Base-by-base conservation (phyloP, 192 early-diverging fungal genomes). In the Coemansia sp. region DNA sequence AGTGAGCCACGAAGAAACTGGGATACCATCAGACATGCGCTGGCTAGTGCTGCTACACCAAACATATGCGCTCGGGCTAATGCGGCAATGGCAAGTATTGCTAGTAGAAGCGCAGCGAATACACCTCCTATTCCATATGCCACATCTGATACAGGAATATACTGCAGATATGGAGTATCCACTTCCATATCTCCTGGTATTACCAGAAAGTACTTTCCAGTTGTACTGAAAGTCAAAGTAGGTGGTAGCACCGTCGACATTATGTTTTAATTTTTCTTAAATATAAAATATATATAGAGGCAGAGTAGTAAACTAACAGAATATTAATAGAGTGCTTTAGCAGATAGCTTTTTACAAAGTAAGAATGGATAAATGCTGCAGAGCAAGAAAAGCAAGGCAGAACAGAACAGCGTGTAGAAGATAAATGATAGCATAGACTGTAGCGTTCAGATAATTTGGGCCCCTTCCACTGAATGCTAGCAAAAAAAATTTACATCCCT, bases 111-210 rank as follows among this genome's bases (percentile, higher is more conserved):
- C 0, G 62, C 71, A 4, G 60, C 67, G n/a, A 73, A 74, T 12
- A 62, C 61, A 2, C 67, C 71, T 31, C 76, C 71, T 7, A 62
- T 59, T 7, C 63, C 76, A 10, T 65, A 79, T 21, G 71, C 76
- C 12, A 64, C 67, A 24, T 31, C 41, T 5, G 38, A n/a, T 47
- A 22, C 38, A 6, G 70, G 62, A 23, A 54, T 25, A 54, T 71
- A 76, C 32, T 70, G 68, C 53, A 71, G 41, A 50, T 56, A 74
- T 25, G 72, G 62, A 51, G 72, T 74, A 22, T 25, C 38, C 0
- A 54, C 47, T 62, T 64, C 65, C 0, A 24, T 16, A 51, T 58
- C 38, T 0, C 60, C 49, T 2, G 14, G 18, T 3, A 68, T 25
- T 4, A 34, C 34, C 7, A 68, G 21, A 27, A 63, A 64, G 51